Evolutionary conservation across 192 early-diverging fungal genomes (phyloP).

Genomic region (Coemansia sp.): DNA sequence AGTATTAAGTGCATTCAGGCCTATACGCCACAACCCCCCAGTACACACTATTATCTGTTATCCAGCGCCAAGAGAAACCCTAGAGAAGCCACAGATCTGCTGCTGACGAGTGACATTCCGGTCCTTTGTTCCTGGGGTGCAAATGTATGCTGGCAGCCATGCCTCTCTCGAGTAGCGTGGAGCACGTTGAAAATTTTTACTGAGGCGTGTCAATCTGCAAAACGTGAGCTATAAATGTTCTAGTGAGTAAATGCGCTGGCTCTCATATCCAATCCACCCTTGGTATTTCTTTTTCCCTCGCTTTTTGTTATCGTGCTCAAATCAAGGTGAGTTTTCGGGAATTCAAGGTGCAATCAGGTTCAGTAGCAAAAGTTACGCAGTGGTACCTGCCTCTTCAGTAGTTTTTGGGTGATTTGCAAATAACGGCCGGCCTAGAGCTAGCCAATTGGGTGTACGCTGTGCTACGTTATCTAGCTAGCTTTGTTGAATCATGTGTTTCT

Average conservation of each 20-base stretch:
- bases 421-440: not conserved
- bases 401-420: not conserved
- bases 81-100: constrained; percentile 1
- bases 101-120: constrained; percentile 2
- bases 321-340: not conserved
- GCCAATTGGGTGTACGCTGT: not conserved
- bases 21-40: not conserved
- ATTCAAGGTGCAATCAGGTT: not conserved
- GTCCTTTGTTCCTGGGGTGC: not conserved
- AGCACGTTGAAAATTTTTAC: not conserved
- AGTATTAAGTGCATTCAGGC: not conserved
- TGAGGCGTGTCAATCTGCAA: not conserved
- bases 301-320: not conserved
- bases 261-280: not conserved
- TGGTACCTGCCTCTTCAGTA: not conserved
- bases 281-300: not conserved
- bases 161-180: not conserved
- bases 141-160: not conserved
- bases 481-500: not conserved
- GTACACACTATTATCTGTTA: not conserved
- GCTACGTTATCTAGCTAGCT: not conserved
- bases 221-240: not conserved
- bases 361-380: not conserved
- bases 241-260: not conserved
- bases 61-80: not conserved